Evolutionary conservation across 139 green algal genomes (phyloP).

Genomic region (Mesotaenium endlicherianum): DNA sequence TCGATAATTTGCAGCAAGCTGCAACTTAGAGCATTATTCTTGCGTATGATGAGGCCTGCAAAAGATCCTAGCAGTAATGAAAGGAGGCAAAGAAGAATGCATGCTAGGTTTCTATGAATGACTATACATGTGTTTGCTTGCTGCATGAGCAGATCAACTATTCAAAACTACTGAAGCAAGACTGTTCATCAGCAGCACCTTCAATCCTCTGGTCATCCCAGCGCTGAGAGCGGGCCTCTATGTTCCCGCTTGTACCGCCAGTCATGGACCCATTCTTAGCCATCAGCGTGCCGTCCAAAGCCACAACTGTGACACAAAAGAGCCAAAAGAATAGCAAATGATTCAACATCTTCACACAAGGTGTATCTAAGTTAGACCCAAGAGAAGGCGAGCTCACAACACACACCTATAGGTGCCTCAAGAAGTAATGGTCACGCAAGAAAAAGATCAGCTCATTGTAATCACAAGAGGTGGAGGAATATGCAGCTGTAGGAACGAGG

Average conservation of each 20-base stretch:
- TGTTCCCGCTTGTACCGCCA: conserved; percentile 56
- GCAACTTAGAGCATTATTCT: too few species aligned
- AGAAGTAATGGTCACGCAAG: neutral
- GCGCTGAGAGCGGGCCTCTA: conserved; percentile 52
- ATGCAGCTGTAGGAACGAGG: neutral
- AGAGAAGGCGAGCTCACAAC: neutral
- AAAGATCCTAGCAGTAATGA: too few species aligned
- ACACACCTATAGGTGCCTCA: neutral
- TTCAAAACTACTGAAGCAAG: too few species aligned
- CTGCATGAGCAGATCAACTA: neutral
- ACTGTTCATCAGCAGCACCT: too few species aligned
- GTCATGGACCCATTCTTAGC: conserved; percentile 80
- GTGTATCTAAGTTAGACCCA: neutral
- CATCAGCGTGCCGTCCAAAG: conserved; percentile 85
- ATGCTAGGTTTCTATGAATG: too few species aligned
- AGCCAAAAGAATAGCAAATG: neutral
- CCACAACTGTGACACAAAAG: conserved; percentile 63
- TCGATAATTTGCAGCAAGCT: too few species aligned
- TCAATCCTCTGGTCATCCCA: conserved; percentile 67
- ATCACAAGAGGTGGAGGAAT: too few species aligned
- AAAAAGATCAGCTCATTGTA: neutral
- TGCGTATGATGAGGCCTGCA: too few species aligned
- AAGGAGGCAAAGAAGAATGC: too few species aligned
- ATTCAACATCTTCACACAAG: neutral
- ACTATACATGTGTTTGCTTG: too few species aligned